Base-by-base conservation (phyloP, 192 early-diverging fungal genomes). In the Coemansia sp. region DNA sequence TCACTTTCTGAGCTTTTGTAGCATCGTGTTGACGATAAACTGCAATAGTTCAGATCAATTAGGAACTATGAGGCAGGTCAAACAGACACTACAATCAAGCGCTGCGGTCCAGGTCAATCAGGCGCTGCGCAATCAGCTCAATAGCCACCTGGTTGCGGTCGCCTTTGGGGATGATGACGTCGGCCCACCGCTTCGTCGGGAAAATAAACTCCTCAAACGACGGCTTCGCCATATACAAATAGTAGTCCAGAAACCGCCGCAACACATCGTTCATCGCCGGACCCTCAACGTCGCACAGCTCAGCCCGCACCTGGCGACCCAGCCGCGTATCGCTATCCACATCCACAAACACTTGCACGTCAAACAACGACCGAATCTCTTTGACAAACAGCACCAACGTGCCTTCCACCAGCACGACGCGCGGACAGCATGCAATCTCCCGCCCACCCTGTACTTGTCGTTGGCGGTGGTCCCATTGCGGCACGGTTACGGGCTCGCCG, bases 181-280 rank as follows among this genome's bases (percentile, higher is more conserved):
- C 88, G 2, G 89, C 89, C 81, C 85, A 89, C 26, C 88, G 83
- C 66, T 91, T 91, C 9, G 87, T 86, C 73, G 87, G 92, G 57
- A 85, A 81, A 52, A 96, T 86, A 71, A 92, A 96, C 60, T 96
- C 92, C 61, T 96, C 94, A 68, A 93, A 94, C 58, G 85, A 78
- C 4, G 92, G 92, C 79, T 96, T 96, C 24, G 90, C 89, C 56
- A 88, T 87, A 23, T 81, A 82, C 35, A 93, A 66, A 61, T 94
- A 96, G 41, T 83, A 68, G 23, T 84, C 84, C 27, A 96, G 65
- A 22, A 92, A 83, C 20, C 71, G 54, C 16, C 85, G 85, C 39
- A 93, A 65, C 8, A 72, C 60, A 11, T 13, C 18, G 14, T 59
- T 41, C 57, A 69, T 54, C 45, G 56, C 62, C 59, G 70, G 64